Percentiles rank a stretch among this genome's conserved stretches.
phyloP scores from a whole-genome alignment of 306 rosid species.

The Ziziphus jujuba region DNA sequence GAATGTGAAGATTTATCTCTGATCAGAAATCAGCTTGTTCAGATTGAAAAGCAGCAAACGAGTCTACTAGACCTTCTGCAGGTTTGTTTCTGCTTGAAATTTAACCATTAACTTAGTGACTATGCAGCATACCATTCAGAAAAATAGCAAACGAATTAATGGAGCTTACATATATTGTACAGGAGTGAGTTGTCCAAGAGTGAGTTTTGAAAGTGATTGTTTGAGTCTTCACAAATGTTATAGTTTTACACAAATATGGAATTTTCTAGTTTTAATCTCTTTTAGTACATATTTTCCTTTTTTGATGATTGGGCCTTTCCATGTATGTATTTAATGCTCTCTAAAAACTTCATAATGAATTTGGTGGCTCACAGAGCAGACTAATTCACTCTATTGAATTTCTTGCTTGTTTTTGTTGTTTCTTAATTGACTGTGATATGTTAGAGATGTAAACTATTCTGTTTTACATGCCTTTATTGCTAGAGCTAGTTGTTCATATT shows the following conservation, averaged over 20 bases:
- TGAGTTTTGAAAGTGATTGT: neutral
- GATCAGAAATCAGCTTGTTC: constrained; percentile 82
- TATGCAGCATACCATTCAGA: neutral
- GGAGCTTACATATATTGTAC: neutral
- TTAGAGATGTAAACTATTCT: no score
- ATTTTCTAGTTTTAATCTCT: no score
- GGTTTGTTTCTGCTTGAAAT: constrained; percentile 55
- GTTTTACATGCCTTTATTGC: no score
- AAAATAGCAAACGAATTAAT: neutral
- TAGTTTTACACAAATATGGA: neutral
- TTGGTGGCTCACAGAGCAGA: no score
- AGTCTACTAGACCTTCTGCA: constrained; percentile 80
- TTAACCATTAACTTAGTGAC: constrained; percentile 4
- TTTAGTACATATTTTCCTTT: no score
- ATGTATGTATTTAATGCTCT: no score
- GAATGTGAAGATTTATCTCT: constrained; percentile 67
- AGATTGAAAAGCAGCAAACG: constrained; percentile 94
- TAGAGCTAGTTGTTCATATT: neutral
- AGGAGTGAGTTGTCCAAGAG: neutral
- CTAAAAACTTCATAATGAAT: no score
- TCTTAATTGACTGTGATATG: no score
- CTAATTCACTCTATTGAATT: no score
- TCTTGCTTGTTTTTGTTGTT: no score
- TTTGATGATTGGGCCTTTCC: no score
- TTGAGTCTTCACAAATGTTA: neutral